Percentiles rank a stretch among this genome's conserved stretches.
Evolutionary conservation across 495 filamentous ascomycete genomes (phyloP).

Genomic region (Penicillium bovifimosum): DNA sequence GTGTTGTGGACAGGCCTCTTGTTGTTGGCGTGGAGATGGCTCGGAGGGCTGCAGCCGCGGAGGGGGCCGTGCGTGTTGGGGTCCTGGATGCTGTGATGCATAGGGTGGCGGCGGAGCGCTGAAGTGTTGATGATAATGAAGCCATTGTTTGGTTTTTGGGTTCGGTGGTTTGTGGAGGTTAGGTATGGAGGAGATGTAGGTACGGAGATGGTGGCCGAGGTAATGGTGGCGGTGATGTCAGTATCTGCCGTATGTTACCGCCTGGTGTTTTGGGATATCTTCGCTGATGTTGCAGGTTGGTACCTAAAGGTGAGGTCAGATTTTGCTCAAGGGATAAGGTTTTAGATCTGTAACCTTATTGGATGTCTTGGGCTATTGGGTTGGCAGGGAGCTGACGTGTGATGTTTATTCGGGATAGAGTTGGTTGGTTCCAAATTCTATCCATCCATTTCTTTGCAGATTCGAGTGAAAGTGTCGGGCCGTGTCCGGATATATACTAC

Average conservation of each 20-base stretch:
- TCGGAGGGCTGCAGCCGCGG: slow-evolving; percentile 11
- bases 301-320: background rate
- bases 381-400: no score
- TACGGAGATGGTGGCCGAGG: background rate
- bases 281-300: background rate
- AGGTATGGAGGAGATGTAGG: background rate
- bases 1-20: slow-evolving; percentile 10
- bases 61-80: slow-evolving; percentile 8
- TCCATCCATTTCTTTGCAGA: no score
- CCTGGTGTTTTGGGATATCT: slow-evolving; percentile 10
- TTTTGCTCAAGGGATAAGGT: background rate
- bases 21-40: slow-evolving; percentile 14
- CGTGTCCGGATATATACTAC: background rate
- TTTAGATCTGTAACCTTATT: background rate
- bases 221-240: slow-evolving; percentile 29
- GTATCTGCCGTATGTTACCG: slow-evolving; percentile 17
- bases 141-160: slow-evolving; percentile 21
- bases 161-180: background rate
- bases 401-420: no score
- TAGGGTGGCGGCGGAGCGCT: slow-evolving; percentile 15
- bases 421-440: no score
- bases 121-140: slow-evolving; percentile 17
- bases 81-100: slow-evolving; percentile 11
- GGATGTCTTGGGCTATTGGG: no score
- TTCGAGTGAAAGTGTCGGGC: no score